Evolutionary conservation across 2,329 filamentous ascomycete species (phyloP), one percentile per base, ranked within the genome.

Genomic region (Colletotrichum filicis): DNA sequence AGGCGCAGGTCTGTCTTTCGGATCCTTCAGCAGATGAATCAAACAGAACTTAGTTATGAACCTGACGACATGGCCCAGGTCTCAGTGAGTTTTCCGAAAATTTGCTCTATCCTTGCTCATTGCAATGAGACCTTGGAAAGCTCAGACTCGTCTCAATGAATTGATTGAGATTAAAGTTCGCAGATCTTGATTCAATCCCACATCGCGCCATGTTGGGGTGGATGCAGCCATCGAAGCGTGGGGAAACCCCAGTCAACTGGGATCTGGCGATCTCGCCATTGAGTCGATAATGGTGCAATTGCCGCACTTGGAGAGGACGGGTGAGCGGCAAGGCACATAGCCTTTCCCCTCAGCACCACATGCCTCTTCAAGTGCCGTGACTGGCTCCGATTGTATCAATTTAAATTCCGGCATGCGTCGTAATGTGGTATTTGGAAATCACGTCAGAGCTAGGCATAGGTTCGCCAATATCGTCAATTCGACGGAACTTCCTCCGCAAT

Each of bases 261-360:
- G n/a, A 55, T 59, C 8, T 46, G 49, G 16, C 42, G 35, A 35
- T 68, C 37, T 72, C 59, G 55, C 24, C 66, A 69, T 72, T 56
- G 22, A 19, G 19, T 60, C 55, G 4, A 64, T 58, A 46, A 64
- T 72, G 70, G 19, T 72, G 66, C 55, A 52, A 69, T 69, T 57
- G 56, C 56, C 11, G 49, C 57, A 52, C 32, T 46, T 9, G 42
- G 42, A 26, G 28, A 19, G 28, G 1, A 5, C 28, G 46, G 22
- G 19, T 35, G 7, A 53, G 28, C 28, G 46, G 28, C 22, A 5
- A 5, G 35, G 6, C 12, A 30, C 16, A 5, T 7, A 53, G 2
- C 28, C 22, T 11, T 52, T 22, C 19, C 4, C 4, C 49, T 24
- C 28, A 28, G 59, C 26, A 12, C 32, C 14, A 26, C 7, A 52